Base-by-base conservation (phyloP, 768 basidiomycete species). In the Suillus subalutaceus region DNA sequence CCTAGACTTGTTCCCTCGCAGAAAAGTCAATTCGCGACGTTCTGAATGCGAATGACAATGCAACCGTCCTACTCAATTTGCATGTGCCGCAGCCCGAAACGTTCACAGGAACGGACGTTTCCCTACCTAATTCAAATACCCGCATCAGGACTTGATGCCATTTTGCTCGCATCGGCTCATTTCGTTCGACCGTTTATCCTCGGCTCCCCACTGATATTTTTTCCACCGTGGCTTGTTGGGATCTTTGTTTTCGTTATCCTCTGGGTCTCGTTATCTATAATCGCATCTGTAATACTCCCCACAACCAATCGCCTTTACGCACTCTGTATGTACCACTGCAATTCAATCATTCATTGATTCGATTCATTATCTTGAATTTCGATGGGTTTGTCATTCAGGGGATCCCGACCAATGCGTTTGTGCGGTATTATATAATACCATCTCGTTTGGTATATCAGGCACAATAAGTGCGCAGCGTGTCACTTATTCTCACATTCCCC, bases 11-110 rank as follows among this genome's bases (percentile, higher is more conserved):
- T 71, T 83, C 88, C 67, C 83, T 90, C 12, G 90, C 89, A 18
- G 88, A 89, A 74, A 82, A 85, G 65, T 93, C 92, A 2, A 89
- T 94, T 57, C 79, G 82, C 13, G 84, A 86, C 66, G 90, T 92
- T 32, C 81, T 94, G 48, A 85, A 90, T 72, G 87, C 86, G 23
- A 84, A 81, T 65, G 89, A 92, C 78, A 93, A 94, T 62, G 82
- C 82, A 15, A 75, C 84, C 32, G 83, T 83, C 55, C 85, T 94
- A 55, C 85, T 94, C 62, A 85, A 83, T 46, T 81, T 93, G 52
- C 92, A 93, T 72, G 71, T 72, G 15, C 73, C 80, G 20, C 78
- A 59, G 18, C 64, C 68, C 20, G 65, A 63, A 30, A 23, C 65
- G 16, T 68, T 68, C n/a, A 16, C 73, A 50, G 38, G 66, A 16